Percentiles rank a stretch among this genome's conserved stretches.
These are phyloP conservation scores for Talaromyces liani DNA, from an alignment of 495 filamentous ascomycete species.

Conservation along the genomic window DNA sequence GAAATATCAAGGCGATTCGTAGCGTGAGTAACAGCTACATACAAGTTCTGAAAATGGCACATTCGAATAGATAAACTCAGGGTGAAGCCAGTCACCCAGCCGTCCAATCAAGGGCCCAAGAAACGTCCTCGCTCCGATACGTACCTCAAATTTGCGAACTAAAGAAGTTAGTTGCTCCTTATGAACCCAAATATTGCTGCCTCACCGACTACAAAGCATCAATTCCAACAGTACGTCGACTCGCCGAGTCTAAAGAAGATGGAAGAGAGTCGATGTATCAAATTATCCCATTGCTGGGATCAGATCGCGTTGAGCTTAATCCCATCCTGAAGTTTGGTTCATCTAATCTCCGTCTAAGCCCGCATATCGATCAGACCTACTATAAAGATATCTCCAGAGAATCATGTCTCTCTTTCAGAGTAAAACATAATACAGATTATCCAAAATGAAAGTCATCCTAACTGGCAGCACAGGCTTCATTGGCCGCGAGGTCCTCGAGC, in stretches of 20 bases:
- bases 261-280: too few species aligned
- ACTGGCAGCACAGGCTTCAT: conserved; percentile 47
- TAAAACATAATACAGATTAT: not conserved
- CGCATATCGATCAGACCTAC: not conserved
- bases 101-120: not conserved
- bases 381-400: too few species aligned
- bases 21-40: not conserved
- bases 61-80: not conserved
- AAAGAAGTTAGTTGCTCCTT: not conserved
- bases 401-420: too few species aligned
- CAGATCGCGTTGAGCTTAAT: not conserved
- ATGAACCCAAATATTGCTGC: not conserved
- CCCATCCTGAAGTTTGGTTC: not conserved
- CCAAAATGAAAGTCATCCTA: conserved; percentile 40
- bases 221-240: not conserved
- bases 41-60: not conserved
- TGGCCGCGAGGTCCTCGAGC: conserved; percentile 37
- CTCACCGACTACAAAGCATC: not conserved
- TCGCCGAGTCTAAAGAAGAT: too few species aligned
- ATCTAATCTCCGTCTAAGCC: not conserved
- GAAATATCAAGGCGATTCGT: not conserved
- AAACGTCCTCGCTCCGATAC: not conserved
- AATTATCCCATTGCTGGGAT: not conserved
- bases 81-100: not conserved
- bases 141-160: too few species aligned